Evolutionary conservation across 345 rosid species (phyloP), one percentile per base, ranked within the genome.

Genomic region (thale cress (Arabidopsis thaliana)): DNA sequence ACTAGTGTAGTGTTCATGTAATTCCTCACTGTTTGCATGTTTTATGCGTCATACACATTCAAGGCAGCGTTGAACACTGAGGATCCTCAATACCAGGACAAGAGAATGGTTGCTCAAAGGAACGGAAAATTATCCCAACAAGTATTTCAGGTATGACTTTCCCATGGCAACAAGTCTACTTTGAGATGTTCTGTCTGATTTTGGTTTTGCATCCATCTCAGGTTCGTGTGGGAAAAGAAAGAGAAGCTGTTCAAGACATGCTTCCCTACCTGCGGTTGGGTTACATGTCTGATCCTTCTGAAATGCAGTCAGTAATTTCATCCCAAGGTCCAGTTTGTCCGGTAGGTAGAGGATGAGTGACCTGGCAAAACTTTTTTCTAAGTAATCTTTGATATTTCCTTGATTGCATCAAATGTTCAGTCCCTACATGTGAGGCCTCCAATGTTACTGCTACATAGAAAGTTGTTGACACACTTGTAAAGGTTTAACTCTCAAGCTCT

Each of bases 51-150:
- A 25, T 55, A 41, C 76, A 62, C 51, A 59, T 30, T 46, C 32
- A 76, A 93, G 98, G 98, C 95, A 79, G 93, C 93, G 57, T 79
- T 94, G 82, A 88, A 82, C 80, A 94, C 97, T 0, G 97, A 90
- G 69, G 98, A 94, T 82, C 97, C 98, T 82, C 97, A 88, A 63
- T 94, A 94, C 78, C 98, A 91, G 85, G 92, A 94, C 69, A 94
- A 94, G 82, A 85, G 98, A 83, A 65, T 94, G 86, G 93, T 87
- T 81, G 98, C 96, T 81, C 98, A 94, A 87, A 90, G 95, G 83
- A 94, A 91, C 61, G 95, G 93, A 45, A 94, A 85, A 74, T 73
- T 94, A 44, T 88, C 98, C 24, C 80, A 81, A 22, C 98, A 94
- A 78, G 83, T 51, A 69, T 94, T 94, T 74, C 83, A 84, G 60